Conservation (phyloP, 345 rosid genomes). For the Euphorbia peplus region DNA sequence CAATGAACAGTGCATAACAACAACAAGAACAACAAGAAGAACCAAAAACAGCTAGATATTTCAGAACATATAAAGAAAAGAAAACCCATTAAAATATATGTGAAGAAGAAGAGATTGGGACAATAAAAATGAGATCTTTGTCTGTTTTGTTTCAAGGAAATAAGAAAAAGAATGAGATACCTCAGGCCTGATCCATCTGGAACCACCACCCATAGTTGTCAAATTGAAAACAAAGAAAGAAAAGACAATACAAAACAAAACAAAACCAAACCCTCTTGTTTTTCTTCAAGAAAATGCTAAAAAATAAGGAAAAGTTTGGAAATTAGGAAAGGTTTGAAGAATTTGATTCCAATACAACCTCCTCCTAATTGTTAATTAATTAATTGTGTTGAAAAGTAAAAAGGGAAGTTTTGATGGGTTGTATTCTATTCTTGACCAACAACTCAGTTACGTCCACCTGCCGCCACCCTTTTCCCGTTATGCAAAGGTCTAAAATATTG, state of each 20-base stretch:
- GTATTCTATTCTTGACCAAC: neutral
- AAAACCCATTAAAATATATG: neutral
- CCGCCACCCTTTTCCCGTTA: neutral
- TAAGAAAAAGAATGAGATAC: slow-evolving; percentile 1
- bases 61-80: too few species aligned
- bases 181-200: slow-evolving; percentile 35
- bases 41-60: too few species aligned
- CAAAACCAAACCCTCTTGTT: neutral
- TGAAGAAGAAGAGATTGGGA: neutral
- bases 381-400: neutral
- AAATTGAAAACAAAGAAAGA: neutral
- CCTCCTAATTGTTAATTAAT: neutral
- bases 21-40: too few species aligned
- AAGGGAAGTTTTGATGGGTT: neutral
- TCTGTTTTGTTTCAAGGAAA: neutral
- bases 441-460: slow-evolving; percentile 9
- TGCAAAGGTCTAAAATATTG: too few species aligned
- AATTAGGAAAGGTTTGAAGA: neutral
- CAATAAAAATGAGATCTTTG: neutral
- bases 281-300: neutral
- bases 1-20: too few species aligned
- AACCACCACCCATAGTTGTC: slow-evolving; percentile 15
- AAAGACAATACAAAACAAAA: too few species aligned
- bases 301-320: neutral
- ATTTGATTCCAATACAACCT: neutral